Base-by-base conservation (phyloP, 805 yeast species). In the Hanseniaspora occidentalis region DNA sequence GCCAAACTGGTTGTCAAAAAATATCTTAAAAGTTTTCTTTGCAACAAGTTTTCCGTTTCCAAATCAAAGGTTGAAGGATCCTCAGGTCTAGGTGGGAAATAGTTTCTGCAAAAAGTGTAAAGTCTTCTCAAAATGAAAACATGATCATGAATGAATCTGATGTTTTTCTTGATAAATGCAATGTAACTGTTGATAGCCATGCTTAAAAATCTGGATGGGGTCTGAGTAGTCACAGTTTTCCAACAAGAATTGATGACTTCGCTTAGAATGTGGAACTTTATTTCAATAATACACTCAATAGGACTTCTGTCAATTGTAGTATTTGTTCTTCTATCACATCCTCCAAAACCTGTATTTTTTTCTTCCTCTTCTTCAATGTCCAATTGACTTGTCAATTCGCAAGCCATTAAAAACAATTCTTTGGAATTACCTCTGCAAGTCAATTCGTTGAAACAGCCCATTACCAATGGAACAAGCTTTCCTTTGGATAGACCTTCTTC, bases 181-280 rank as follows among this genome's bases (percentile, higher is more conserved):
- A 79, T 59, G 27, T 78, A 56, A 0, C 85, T 67, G 1, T 80
- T 55, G 0, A 77, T 70, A 0, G 79, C 74, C 71, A 84, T 79
- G 1, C 80, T 69, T 36, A 88, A 61, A 52, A 83, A 86, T 45
- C 81, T 73, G 1, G 95, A 81, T 6, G 96, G 96, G 16, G 74
- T 55, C 0, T 94, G 82, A 29, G 66, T 63, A 4, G 22, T 20
- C 45, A 84, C 78, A 43, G 78, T 64, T 47, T 70, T 72, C 50
- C 83, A 54, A 33, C 77, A 71, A 34, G 75, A 65, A 14, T 62
- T 66, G 40, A 83, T 60, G 40, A 85, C 64, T 60, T 86, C 94
- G 43, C 78, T 64, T 7, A 84, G 50, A 26, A 76, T 64, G 58
- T 83, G 83, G 45, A 82, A 64, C 58, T 79, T 73, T 38, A 85